These are phyloP conservation scores for Rhizophora apiculata DNA, from an alignment of 345 rosid genomes.

Conservation along the genomic window DNA sequence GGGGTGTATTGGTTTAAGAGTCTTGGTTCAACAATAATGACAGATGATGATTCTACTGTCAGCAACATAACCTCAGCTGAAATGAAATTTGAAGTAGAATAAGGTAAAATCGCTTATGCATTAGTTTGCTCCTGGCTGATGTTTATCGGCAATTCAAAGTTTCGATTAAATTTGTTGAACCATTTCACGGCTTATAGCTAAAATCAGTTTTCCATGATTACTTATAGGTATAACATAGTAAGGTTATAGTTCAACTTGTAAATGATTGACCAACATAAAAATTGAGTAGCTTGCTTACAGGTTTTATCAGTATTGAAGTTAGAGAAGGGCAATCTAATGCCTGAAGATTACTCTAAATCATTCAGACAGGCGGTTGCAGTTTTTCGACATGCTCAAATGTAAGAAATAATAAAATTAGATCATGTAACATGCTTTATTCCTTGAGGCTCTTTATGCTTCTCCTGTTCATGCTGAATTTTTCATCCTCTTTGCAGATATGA, in stretches of 20 bases:
- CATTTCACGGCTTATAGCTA: too few species aligned
- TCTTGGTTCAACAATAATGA: too few species aligned
- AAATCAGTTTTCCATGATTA: neutral
- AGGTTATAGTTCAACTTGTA: too few species aligned
- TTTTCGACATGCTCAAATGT: slow-evolving; percentile 81
- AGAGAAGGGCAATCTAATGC: slow-evolving; percentile 68
- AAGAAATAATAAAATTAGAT: slow-evolving; percentile 17
- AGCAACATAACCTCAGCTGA: too few species aligned
- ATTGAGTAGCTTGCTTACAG: slow-evolving; percentile 26
- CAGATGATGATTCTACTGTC: too few species aligned
- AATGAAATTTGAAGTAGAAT: too few species aligned
- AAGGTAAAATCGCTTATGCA: too few species aligned
- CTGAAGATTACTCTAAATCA: slow-evolving; percentile 67
- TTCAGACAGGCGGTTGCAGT: slow-evolving; percentile 77
- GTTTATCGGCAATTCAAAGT: too few species aligned
- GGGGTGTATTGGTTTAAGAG: too few species aligned
- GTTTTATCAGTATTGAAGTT: slow-evolving; percentile 71
- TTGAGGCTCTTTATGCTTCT: neutral
- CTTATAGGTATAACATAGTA: neutral
- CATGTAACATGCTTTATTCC: neutral
- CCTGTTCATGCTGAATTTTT: neutral
- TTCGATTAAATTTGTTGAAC: too few species aligned
- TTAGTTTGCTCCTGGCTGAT: too few species aligned
- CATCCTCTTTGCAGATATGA: slow-evolving; percentile 56
- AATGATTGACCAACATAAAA: too few species aligned